Percentiles rank a stretch among this genome's conserved stretches.
phyloP scores from a whole-genome alignment of 352 stramenopile genomes.

The Globisporangium polare region DNA sequence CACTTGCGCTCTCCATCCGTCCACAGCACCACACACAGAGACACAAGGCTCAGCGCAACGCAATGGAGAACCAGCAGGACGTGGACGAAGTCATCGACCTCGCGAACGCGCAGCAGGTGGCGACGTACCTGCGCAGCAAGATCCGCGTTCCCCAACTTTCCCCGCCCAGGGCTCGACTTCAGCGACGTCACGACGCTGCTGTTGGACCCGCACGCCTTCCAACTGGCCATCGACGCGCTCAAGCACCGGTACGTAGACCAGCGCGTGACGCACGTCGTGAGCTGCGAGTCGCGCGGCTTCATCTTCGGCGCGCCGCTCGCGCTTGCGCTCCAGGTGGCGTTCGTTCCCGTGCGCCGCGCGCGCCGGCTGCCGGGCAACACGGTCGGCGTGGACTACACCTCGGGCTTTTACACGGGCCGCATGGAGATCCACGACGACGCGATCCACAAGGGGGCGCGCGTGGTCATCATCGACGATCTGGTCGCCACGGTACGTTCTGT shows the following conservation, averaged over 20 bases:
- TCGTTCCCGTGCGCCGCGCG: slow-evolving; percentile 70
- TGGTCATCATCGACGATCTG: slow-evolving; percentile 79
- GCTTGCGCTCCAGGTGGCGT: slow-evolving; percentile 55
- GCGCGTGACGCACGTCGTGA: slow-evolving; percentile 76
- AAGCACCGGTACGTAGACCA: slow-evolving; percentile 47
- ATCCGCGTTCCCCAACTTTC: slow-evolving; percentile 65
- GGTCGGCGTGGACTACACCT: slow-evolving; percentile 79
- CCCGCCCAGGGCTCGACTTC: slow-evolving; percentile 54
- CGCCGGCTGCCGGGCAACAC: slow-evolving; percentile 58
- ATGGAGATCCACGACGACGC: slow-evolving; percentile 83
- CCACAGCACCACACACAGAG: neutral
- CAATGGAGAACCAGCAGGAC: neutral
- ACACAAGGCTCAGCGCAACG: no score
- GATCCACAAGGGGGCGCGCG: slow-evolving; percentile 60
- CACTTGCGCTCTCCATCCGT: neutral
- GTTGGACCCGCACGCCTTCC: slow-evolving; percentile 67
- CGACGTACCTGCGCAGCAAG: slow-evolving; percentile 57
- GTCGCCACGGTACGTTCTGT: slow-evolving; percentile 55
- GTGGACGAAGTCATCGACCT: slow-evolving; percentile 24
- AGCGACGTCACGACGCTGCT: slow-evolving; percentile 72
- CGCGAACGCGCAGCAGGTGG: slow-evolving; percentile 46
- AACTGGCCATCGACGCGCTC: slow-evolving; percentile 71
- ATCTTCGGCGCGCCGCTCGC: slow-evolving; percentile 79
- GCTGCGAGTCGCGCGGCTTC: slow-evolving; percentile 73
- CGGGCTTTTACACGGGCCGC: slow-evolving; percentile 63